Base-by-base conservation (phyloP, 2,329 filamentous ascomycete genomes). In the Geosmithia flava region DNA sequence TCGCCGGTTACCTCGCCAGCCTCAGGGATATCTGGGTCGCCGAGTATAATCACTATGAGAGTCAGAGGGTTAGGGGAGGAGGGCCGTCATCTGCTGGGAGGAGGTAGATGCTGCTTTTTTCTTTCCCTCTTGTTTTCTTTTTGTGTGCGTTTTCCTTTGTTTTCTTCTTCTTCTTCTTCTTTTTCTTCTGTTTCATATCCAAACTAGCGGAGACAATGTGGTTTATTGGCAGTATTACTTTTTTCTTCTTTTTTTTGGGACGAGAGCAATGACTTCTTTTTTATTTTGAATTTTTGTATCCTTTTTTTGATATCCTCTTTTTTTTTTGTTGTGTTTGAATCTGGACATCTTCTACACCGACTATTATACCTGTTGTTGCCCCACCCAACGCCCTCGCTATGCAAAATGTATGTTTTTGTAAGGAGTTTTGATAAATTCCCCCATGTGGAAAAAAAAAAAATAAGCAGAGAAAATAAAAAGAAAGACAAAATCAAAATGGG, bases 31-130 rank as follows among this genome's bases (percentile, higher is more conserved):
- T 80, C 41, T 82, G 77, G 74, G 58, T 72, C 55, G 60, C 63
- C 49, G 78, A 82, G 62, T 81, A 81, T 58, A 64, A 71, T 57
- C 67, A 68, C 50, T 80, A 78, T 58, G 74, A 80, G 56, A 69
- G 69, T 53, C 68, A 72, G 63, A 58, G 27, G 33, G 33, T 37
- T 27, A 4, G 23, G 4, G 23, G 23, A 5, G 23, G 23, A 8
- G 23, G 23, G 23, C 23, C 23, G 23, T 27, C 23, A 8, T 27
- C 23, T 4, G 23, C 23, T 27, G 23, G 23, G 5, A 37, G 33
- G 33, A 11, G 33, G 33, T 37, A 16, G 3, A 13, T 16, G 11
- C 6, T 11, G 11, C 33, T 37, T 13, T 37, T 6, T 13, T 3
- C 5, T 16, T 37, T 37, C 33, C 15, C 5, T 37, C 15, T 37